Percentiles rank a stretch among this genome's conserved stretches.
These are phyloP conservation scores for Aspergillus eucalypticola DNA, from an alignment of 2,329 filamentous ascomycete species.

Conservation along the genomic window DNA sequence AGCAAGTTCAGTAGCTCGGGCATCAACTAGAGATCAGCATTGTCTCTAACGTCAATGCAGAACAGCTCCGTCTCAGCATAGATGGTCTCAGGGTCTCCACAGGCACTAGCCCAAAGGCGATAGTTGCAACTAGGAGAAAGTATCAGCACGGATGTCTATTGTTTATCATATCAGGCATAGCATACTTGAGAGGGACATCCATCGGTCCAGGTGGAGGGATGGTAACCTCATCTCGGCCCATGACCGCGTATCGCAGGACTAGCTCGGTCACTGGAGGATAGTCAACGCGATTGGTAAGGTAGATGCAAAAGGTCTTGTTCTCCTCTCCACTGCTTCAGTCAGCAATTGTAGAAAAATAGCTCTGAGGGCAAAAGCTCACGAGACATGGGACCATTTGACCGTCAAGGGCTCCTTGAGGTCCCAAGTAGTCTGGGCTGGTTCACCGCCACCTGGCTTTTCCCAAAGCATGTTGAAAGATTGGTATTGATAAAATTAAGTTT, in stretches of 20 bases:
- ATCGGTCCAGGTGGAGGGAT: background rate
- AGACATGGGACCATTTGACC: background rate
- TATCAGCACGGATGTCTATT: background rate
- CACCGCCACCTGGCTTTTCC: background rate
- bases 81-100: background rate
- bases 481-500: constrained; percentile 25
- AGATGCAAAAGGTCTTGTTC: background rate
- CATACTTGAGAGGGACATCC: background rate
- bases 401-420: background rate
- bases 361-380: background rate
- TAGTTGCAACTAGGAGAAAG: background rate
- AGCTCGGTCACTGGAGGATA: background rate
- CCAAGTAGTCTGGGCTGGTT: background rate
- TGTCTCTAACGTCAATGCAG: background rate
- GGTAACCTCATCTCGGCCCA: background rate
- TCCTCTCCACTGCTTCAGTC: background rate
- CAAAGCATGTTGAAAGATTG: constrained; percentile 11
- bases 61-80: background rate
- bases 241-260: background rate
- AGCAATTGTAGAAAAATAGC: background rate
- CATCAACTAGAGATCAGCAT: background rate
- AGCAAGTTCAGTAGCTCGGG: too few species aligned
- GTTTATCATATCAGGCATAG: background rate
- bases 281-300: background rate
- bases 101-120: background rate